Evolutionary conservation across 495 filamentous ascomycete species (phyloP).

Genomic region (Xylaria scruposa): DNA sequence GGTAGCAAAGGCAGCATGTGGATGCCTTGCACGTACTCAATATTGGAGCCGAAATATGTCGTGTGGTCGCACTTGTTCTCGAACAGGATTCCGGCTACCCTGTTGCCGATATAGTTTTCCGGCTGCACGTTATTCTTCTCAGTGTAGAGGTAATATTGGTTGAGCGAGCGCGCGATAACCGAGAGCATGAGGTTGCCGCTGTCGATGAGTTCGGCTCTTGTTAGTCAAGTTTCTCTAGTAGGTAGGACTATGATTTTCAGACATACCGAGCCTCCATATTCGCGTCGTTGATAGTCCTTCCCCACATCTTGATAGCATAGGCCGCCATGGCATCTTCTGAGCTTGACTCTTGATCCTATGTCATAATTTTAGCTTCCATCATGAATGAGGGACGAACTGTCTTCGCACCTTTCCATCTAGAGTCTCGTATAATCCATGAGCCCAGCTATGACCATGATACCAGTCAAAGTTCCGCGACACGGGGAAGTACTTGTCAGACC

Average conservation of each 20-base stretch:
- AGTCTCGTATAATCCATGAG: constrained; percentile 91
- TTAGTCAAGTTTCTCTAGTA: not conserved
- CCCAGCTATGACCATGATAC: constrained; percentile 96
- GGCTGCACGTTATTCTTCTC: constrained; percentile 78
- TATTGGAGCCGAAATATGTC: constrained; percentile 85
- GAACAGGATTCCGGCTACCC: constrained; percentile 90
- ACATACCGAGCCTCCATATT: constrained; percentile 78
- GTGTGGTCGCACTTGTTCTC: constrained; percentile 97
- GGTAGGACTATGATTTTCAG: not conserved
- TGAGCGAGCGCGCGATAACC: constrained; percentile 71
- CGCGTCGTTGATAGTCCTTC: constrained; percentile 70
- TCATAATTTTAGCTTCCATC: constrained; percentile 22
- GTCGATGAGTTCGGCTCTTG: constrained; percentile 4
- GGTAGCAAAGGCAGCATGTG: constrained; percentile 95
- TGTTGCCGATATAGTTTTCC: constrained; percentile 77
- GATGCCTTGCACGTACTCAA: constrained; percentile 90
- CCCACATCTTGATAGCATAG: constrained; percentile 96
- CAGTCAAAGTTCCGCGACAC: constrained; percentile 90
- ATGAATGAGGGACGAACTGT: not conserved
- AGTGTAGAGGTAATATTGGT: constrained; percentile 82
- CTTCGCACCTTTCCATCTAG: constrained; percentile 73
- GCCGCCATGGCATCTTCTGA: constrained; percentile 90
- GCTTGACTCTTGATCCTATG: constrained; percentile 79
- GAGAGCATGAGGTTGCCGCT: constrained; percentile 83
- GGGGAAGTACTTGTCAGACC: constrained; percentile 77